These are phyloP conservation scores for Vitis hybrid DNA, from an alignment of 177 flowering plant genomes.

Conservation along the genomic window DNA sequence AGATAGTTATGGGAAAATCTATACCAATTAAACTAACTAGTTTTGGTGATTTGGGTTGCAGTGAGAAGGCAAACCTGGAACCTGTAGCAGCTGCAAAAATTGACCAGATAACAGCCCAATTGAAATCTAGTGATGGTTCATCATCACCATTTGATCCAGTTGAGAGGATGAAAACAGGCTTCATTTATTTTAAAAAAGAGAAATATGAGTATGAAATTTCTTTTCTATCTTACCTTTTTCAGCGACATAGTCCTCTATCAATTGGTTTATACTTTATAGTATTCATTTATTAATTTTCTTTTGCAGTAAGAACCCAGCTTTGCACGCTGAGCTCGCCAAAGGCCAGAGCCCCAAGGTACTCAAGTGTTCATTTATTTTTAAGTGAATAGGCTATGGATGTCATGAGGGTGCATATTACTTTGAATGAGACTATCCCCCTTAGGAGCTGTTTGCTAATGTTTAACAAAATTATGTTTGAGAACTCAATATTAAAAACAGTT, in stretches of 20 bases:
- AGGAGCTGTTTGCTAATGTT: too few relatives aligned
- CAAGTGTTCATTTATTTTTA: too few relatives aligned
- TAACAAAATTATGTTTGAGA: too few relatives aligned
- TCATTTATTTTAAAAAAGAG: conserved; percentile 64
- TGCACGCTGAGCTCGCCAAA: conserved; percentile 59
- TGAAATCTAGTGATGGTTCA: conserved; percentile 17
- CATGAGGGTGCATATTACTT: too few relatives aligned
- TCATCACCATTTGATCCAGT: conserved; percentile 29
- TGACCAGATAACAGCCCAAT: conserved; percentile 47
- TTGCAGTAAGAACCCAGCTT: conserved; percentile 58
- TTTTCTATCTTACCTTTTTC: not conserved
- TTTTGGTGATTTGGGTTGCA: conserved; percentile 17
- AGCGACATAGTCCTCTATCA: too few relatives aligned
- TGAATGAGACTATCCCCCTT: too few relatives aligned
- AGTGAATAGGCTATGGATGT: too few relatives aligned
- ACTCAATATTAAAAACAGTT: not conserved
- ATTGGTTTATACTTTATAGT: not conserved
- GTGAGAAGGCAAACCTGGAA: conserved; percentile 51
- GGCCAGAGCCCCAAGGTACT: conserved; percentile 89
- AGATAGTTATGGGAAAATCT: too few relatives aligned
- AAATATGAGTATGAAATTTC: conserved; percentile 55
- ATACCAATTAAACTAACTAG: not conserved
- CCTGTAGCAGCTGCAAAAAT: conserved; percentile 46
- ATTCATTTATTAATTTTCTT: conserved; percentile 1
- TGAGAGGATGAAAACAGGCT: conserved; percentile 61